These are phyloP conservation scores for Pseudozyma pruni DNA, from an alignment of 1,284 basidiomycete genomes.

Conservation along the genomic window DNA sequence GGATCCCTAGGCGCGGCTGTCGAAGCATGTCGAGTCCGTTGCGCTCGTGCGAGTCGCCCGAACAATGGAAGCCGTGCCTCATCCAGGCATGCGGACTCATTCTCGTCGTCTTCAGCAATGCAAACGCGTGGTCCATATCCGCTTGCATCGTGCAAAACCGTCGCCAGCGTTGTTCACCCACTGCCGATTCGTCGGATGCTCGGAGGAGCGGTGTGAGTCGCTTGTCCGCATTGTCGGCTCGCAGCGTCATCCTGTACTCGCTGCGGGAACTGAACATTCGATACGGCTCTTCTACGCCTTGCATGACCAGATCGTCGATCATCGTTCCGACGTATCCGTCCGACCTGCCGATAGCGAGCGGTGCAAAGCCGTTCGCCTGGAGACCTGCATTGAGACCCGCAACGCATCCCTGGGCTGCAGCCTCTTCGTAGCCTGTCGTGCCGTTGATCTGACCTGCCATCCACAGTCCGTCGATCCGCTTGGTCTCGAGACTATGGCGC, in stretches of 20 bases:
- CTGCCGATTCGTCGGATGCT: slow-evolving; percentile 74
- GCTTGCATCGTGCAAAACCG: slow-evolving; percentile 71
- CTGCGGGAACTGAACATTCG: slow-evolving; percentile 92
- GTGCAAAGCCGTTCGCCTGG: slow-evolving; percentile 72
- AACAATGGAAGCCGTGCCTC: slow-evolving; percentile 61
- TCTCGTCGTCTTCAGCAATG: slow-evolving; percentile 70
- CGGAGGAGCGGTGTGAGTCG: slow-evolving; percentile 73
- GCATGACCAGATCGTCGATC: slow-evolving; percentile 87
- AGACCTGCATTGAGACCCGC: slow-evolving; percentile 89
- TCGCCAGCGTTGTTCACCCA: slow-evolving; percentile 77
- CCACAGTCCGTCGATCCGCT: slow-evolving; percentile 73
- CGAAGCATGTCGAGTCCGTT: slow-evolving; percentile 80
- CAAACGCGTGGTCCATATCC: slow-evolving; percentile 72
- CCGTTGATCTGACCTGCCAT: slow-evolving; percentile 68
- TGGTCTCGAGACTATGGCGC: slow-evolving; percentile 81
- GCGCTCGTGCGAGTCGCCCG: slow-evolving; percentile 61
- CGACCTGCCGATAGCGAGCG: slow-evolving; percentile 79
- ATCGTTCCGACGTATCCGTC: slow-evolving; percentile 87
- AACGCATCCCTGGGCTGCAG: slow-evolving; percentile 83
- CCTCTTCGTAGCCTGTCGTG: slow-evolving; percentile 92
- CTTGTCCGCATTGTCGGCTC: slow-evolving; percentile 87
- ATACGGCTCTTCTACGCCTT: slow-evolving; percentile 89
- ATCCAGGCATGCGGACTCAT: slow-evolving; percentile 67
- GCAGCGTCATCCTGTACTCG: slow-evolving; percentile 85
- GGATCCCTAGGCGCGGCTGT: slow-evolving; percentile 74